Conservation (phyloP, 1,284 basidiomycete species). For the Singerocomus inundabilis region DNA sequence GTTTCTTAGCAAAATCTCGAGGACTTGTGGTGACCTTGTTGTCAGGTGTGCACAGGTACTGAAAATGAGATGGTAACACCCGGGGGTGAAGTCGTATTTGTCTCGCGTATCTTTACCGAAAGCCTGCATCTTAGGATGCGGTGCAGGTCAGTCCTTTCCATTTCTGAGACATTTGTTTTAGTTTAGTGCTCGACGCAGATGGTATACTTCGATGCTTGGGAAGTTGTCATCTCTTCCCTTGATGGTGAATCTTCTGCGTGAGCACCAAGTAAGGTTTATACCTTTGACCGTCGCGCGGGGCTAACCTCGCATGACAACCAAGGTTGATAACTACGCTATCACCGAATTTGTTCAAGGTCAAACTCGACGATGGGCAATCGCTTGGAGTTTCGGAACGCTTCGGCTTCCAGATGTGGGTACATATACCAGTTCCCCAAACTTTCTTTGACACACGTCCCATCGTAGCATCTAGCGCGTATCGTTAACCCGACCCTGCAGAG, state of each 20-base stretch:
- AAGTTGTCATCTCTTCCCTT: constrained; percentile 72
- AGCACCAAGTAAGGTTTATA: constrained; percentile 43
- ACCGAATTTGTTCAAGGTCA: constrained; percentile 82
- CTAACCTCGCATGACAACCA: constrained; percentile 2
- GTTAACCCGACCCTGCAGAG: constrained; percentile 42
- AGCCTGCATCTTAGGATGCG: constrained; percentile 47
- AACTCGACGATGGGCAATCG: constrained; percentile 86
- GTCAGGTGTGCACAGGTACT: constrained; percentile 75
- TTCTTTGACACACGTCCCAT: constrained; percentile 10
- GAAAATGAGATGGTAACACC: constrained; percentile 82
- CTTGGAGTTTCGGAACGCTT: constrained; percentile 71
- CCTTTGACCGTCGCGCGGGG: neutral
- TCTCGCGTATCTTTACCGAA: constrained; percentile 76
- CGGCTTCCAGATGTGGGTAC: constrained; percentile 74
- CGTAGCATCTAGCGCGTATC: constrained; percentile 53
- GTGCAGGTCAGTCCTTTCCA: constrained; percentile 46
- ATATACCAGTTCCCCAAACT: neutral
- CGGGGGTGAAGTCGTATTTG: constrained; percentile 84
- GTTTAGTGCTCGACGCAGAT: constrained; percentile 45
- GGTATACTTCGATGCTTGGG: constrained; percentile 93
- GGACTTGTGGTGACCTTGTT: constrained; percentile 1
- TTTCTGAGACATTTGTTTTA: neutral
- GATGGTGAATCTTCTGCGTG: constrained; percentile 58
- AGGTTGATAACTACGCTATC: constrained; percentile 86
- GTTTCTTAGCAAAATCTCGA: neutral